phyloP scores from a whole-genome alignment of 495 filamentous ascomycete species.

The Recurvomyces mirabilis region DNA sequence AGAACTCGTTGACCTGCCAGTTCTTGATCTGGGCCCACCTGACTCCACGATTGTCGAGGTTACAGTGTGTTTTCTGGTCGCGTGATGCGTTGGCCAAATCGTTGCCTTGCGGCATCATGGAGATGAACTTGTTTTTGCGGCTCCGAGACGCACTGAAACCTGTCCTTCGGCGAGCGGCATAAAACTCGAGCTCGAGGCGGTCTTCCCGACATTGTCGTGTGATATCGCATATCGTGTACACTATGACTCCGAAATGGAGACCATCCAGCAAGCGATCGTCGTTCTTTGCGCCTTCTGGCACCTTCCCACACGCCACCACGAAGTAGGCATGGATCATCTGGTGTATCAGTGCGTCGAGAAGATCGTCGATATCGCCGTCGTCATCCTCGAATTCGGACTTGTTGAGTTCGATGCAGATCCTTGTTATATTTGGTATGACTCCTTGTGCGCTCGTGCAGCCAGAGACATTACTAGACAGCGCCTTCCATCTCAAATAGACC shows the following conservation, averaged over 20 bases:
- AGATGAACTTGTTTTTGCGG: constrained; percentile 2
- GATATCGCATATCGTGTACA: constrained; percentile 15
- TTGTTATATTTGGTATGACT: not conserved
- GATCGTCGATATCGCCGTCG: constrained; percentile 5
- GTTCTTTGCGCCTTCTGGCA: constrained; percentile 4
- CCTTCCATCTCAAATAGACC: constrained; percentile 15
- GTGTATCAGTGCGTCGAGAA: constrained; percentile 18
- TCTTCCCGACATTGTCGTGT: not conserved
- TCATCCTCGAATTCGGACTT: constrained; percentile 6
- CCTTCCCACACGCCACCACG: constrained; percentile 16
- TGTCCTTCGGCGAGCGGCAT: constrained; percentile 1
- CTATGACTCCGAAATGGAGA: constrained; percentile 18
- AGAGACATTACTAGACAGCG: not conserved
- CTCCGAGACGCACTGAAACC: not conserved
- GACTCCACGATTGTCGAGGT: constrained; percentile 11
- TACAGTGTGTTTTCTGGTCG: constrained; percentile 14
- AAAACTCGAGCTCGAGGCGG: constrained; percentile 9
- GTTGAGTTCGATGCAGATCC: constrained; percentile 18
- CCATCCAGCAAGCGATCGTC: constrained; percentile 15
- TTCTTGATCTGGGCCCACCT: constrained; percentile 7
- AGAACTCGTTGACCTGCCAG: constrained; percentile 16
- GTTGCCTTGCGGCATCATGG: not conserved
- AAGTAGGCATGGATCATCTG: constrained; percentile 26
- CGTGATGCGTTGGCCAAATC: not conserved
- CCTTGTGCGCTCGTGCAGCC: constrained; percentile 11